Evolutionary conservation across 768 basidiomycete species (phyloP), one percentile per base, ranked within the genome.

Genomic region (Asterophora lycoperdoides): DNA sequence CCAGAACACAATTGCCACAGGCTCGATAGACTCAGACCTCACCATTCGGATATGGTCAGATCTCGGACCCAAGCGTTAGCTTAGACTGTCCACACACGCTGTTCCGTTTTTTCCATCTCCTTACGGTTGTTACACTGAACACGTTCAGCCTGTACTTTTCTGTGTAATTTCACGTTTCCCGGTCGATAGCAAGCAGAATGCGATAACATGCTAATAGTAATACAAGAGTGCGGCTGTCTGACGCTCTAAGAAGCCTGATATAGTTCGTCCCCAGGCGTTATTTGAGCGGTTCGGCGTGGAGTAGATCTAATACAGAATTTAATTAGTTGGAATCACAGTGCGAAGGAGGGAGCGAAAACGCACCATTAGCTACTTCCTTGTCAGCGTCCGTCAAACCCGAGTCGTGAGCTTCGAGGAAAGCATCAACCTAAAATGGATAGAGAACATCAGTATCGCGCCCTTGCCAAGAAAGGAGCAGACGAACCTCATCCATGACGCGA

Each of bases 371-470:
- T 17, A 86, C 77, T 55, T 81, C 78, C 64, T 85, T 81, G 59
- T 93, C 87, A 3, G 82, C 88, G 51, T 88, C 86, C 3, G 84
- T 82, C 45, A 92, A 70, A 14, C 89, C 89, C 6, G 86, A 83
- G 68, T 92, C 93, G 63, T 97, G 89, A 2, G 90, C 93, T 60
- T 96, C 93, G 37, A 97, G 72, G 77, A 95, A 95, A 0, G 92
- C 93, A 60, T 95, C 93, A 46, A 93, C 89, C 84, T 87, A 55
- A 15, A 15, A 29, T 18, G 20, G 11, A 48, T 26, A 29, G 33
- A 38, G 5, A 42, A 37, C 8, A 29, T 40, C 30, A 40, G 23
- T 8, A 46, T 3, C 15, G 26, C 11, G 7, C 6, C 15, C 38
- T 11, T 17, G 11, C 45, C 37, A 14, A 19, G 10, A 3, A 17